These are phyloP conservation scores for Serendipita sp. DNA, from an alignment of 768 basidiomycete species.

Conservation along the genomic window DNA sequence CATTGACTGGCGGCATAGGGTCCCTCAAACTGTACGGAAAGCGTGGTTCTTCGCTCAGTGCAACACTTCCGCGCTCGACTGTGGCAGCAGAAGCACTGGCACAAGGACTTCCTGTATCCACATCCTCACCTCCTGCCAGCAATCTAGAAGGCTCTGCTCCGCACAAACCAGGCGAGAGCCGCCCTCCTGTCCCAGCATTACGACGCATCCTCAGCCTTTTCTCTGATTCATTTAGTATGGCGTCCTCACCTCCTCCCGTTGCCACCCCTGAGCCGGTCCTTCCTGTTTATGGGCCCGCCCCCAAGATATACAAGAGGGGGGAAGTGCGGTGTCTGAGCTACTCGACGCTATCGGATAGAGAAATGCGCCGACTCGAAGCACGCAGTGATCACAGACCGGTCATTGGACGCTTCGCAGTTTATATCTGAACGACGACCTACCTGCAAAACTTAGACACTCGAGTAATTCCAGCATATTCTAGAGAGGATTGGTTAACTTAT, in stretches of 20 bases:
- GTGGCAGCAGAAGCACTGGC: neutral
- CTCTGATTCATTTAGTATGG: neutral
- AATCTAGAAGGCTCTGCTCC: neutral
- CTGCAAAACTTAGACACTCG: neutral
- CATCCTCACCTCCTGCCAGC: neutral
- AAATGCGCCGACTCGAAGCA: constrained; percentile 61
- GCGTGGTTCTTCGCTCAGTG: neutral
- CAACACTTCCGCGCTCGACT: neutral
- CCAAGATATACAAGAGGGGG: constrained; percentile 23
- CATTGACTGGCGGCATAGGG: neutral
- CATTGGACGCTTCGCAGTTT: neutral
- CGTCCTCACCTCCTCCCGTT: neutral
- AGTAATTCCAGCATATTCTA: neutral
- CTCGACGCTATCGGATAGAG: constrained; percentile 54
- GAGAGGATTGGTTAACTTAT: neutral
- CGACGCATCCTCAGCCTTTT: constrained; percentile 1
- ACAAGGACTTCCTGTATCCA: neutral
- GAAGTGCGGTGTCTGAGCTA: constrained; percentile 62
- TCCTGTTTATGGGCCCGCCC: neutral
- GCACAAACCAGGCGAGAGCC: neutral
- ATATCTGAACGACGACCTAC: neutral
- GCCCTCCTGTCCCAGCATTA: neutral
- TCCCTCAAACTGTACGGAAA: neutral
- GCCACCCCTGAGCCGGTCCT: neutral
- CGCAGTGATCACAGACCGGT: constrained; percentile 53